Percentiles rank a stretch among this genome's conserved stretches.
Conservation (phyloP, 2,329 filamentous ascomycete genomes). For the Leptodontidium sp. region DNA sequence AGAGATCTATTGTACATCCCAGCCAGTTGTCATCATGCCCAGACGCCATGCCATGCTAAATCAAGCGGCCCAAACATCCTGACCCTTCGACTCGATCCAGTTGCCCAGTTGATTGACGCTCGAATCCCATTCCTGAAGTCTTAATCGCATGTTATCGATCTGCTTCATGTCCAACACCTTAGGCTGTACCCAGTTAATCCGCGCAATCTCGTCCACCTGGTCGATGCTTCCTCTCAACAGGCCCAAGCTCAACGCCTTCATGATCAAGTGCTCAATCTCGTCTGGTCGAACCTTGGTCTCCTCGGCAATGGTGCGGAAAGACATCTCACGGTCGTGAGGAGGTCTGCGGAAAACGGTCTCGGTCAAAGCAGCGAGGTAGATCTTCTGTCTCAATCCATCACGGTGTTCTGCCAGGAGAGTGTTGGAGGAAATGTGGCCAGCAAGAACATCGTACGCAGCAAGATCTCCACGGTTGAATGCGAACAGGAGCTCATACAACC, state of each 20-base stretch:
- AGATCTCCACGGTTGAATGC: constrained; percentile 97
- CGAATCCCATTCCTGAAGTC: constrained; percentile 92
- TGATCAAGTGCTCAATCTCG: constrained; percentile 97
- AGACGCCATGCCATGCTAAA: constrained; percentile 42
- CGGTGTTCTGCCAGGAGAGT: constrained; percentile 80
- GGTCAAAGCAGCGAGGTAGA: constrained; percentile 93
- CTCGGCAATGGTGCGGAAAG: constrained; percentile 84
- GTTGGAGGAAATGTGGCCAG: constrained; percentile 82
- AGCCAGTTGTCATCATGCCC: constrained; percentile 35
- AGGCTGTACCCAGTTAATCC: constrained; percentile 98
- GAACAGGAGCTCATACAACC: constrained; percentile 95
- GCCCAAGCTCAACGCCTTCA: constrained; percentile 97
- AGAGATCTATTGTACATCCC: constrained; percentile 46
- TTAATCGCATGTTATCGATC: constrained; percentile 88
- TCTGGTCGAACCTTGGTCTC: constrained; percentile 92
- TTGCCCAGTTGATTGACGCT: constrained; percentile 96
- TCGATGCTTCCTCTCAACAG: constrained; percentile 92
- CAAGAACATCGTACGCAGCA: constrained; percentile 82
- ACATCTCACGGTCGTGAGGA: constrained; percentile 94
- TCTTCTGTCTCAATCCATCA: constrained; percentile 93
- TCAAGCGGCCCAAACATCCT: constrained; percentile 94
- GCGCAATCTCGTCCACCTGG: constrained; percentile 91
- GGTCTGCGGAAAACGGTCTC: constrained; percentile 96
- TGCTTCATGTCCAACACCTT: constrained; percentile 97
- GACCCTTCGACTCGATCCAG: constrained; percentile 93